These are phyloP conservation scores for Fonsecaea pedrosoi DNA, from an alignment of 2,329 filamentous ascomycete species.

Conservation along the genomic window DNA sequence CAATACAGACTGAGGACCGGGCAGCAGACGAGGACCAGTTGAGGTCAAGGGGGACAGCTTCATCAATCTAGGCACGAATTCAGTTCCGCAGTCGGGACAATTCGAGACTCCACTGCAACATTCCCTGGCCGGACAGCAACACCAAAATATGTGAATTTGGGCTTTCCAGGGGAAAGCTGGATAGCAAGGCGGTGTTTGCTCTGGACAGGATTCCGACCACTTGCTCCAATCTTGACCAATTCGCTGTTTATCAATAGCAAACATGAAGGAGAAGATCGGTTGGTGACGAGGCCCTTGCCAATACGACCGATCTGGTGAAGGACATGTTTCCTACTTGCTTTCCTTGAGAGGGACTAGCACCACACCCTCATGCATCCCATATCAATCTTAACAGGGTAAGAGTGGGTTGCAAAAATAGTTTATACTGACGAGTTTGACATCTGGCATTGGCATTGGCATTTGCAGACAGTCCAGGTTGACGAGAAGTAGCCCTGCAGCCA, in stretches of 20 bases:
- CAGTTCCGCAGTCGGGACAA: conserved; percentile 5
- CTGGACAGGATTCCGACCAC: not conserved
- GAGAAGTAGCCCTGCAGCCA: not conserved
- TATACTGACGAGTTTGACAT: not conserved
- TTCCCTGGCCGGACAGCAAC: conserved; percentile 11
- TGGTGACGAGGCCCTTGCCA: not conserved
- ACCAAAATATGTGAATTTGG: not conserved
- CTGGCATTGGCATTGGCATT: not conserved
- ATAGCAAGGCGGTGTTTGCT: not conserved
- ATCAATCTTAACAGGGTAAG: not conserved
- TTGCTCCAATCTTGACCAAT: not conserved
- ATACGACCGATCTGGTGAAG: not conserved
- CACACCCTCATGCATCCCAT: not conserved
- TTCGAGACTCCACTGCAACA: conserved; percentile 1
- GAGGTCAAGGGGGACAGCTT: conserved; percentile 20
- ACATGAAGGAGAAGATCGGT: not conserved
- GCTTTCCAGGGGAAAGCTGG: not conserved
- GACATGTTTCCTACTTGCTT: not conserved
- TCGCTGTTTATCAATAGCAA: conserved; percentile 7
- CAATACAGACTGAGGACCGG: not conserved
- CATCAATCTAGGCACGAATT: conserved; percentile 9
- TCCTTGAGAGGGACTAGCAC: not conserved
- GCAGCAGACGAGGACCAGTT: not conserved
- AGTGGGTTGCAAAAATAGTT: not conserved
- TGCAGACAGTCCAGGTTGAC: not conserved